These are phyloP conservation scores for Salix brachista DNA, from an alignment of 345 rosid species.

Conservation along the genomic window DNA sequence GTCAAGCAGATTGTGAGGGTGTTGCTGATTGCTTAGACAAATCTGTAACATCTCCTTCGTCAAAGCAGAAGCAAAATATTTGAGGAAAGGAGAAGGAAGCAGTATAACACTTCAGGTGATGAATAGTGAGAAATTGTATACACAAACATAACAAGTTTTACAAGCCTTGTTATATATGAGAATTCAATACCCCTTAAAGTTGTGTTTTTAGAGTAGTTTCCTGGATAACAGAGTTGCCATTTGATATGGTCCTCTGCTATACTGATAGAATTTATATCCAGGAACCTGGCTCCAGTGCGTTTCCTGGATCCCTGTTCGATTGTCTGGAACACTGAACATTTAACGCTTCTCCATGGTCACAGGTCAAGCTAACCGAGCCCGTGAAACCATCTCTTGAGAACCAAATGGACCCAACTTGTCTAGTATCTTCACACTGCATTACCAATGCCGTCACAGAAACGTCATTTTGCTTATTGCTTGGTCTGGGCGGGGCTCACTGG, in stretches of 20 bases:
- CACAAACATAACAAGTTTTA: not conserved
- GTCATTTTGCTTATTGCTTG: not conserved
- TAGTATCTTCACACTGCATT: not conserved
- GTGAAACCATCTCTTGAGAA: not conserved
- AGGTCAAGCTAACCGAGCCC: not conserved
- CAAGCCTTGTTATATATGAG: not conserved
- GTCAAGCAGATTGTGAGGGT: conserved; percentile 74
- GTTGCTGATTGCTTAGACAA: conserved; percentile 77
- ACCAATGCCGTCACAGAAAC: not conserved
- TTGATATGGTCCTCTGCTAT: not conserved
- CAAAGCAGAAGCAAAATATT: conserved; percentile 4
- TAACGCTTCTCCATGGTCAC: not conserved
- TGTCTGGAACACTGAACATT: not conserved
- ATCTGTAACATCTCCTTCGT: conserved; percentile 40
- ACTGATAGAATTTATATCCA: not conserved
- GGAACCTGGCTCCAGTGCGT: not conserved
- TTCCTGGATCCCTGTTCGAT: not conserved
- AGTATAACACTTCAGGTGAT: not conserved
- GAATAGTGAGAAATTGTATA: not conserved
- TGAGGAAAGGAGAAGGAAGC: not conserved
- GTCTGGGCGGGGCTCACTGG: not conserved
- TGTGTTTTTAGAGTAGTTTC: not conserved
- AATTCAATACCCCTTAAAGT: not conserved
- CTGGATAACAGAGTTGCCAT: not conserved
- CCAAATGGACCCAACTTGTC: not conserved